Conservation (phyloP, 2,329 filamentous ascomycete species). For the Westerdykella sp. region DNA sequence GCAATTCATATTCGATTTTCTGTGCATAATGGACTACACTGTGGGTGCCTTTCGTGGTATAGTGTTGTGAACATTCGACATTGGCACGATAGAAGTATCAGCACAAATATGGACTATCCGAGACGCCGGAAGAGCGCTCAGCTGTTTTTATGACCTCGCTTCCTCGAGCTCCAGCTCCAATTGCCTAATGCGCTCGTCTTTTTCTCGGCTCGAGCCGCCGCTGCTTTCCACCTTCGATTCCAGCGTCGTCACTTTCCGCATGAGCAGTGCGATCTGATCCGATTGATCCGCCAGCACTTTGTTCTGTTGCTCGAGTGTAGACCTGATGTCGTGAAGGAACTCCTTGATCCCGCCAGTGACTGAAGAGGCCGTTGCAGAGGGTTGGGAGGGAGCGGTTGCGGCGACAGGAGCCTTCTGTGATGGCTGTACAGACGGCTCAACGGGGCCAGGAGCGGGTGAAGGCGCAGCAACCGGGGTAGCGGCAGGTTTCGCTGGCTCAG, state of each 20-base stretch:
- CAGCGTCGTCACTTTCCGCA: conserved; percentile 56
- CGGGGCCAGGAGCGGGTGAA: conserved; percentile 31
- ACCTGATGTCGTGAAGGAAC: conserved; percentile 70
- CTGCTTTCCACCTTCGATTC: conserved; percentile 64
- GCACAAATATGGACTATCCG: not conserved
- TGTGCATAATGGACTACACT: too few relatives aligned
- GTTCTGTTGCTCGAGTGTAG: conserved; percentile 68
- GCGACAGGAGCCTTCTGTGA: conserved; percentile 13
- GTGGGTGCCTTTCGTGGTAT: too few relatives aligned
- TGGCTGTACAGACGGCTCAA: conserved; percentile 34
- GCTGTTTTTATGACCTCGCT: conserved; percentile 27
- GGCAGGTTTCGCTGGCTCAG: conserved; percentile 45
- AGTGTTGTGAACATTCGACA: too few relatives aligned
- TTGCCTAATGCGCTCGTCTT: conserved; percentile 38
- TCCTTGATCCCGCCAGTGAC: conserved; percentile 54
- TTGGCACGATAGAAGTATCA: not conserved
- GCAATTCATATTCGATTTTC: too few relatives aligned
- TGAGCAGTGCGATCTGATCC: conserved; percentile 64
- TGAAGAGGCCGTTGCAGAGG: conserved; percentile 35
- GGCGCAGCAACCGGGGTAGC: conserved; percentile 33
- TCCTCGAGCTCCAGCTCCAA: conserved; percentile 39
- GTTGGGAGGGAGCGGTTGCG: conserved; percentile 33
- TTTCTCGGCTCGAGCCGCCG: conserved; percentile 29
- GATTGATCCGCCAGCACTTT: conserved; percentile 72
- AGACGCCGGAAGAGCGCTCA: too few relatives aligned